A percentile compares a stretch with the other conserved stretches of the same genome.
These are phyloP conservation scores for Candida labiduridarum DNA, from an alignment of 1,139 yeast genomes.

Conservation along the genomic window DNA sequence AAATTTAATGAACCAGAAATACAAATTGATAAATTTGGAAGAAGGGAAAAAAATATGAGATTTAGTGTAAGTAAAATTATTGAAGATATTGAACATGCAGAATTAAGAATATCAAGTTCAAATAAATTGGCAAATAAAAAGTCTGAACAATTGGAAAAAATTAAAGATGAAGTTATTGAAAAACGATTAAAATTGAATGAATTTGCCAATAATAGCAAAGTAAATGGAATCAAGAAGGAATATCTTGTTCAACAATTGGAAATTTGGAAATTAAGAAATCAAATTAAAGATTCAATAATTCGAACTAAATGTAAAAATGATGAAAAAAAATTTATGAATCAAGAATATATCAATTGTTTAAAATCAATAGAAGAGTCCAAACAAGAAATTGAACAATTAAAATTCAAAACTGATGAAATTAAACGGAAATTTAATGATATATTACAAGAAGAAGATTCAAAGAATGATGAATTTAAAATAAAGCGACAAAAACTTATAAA, in stretches of 20 bases:
- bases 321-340: constrained; percentile 68
- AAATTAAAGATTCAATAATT: constrained; percentile 40
- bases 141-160: constrained; percentile 32
- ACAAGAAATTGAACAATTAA: constrained; percentile 37
- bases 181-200: constrained; percentile 20
- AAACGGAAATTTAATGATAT: constrained; percentile 33
- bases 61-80: constrained; percentile 29
- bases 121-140: constrained; percentile 41
- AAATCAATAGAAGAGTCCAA: constrained; percentile 57
- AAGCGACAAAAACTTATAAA: constrained; percentile 24
- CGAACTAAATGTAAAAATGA: constrained; percentile 38
- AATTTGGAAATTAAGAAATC: constrained; percentile 42
- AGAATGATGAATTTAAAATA: constrained; percentile 23
- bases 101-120: constrained; percentile 43
- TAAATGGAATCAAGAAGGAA: constrained; percentile 19
- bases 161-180: constrained; percentile 22
- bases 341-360: constrained; percentile 64
- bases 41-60: constrained; percentile 35
- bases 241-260: constrained; percentile 32
- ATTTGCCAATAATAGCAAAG: constrained; percentile 18
- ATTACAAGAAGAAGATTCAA: constrained; percentile 25
- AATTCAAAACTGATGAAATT: constrained; percentile 27
- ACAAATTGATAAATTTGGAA: constrained; percentile 28
- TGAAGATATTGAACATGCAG: constrained; percentile 42
- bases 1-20: constrained; percentile 26